Percentiles rank a stretch among this genome's conserved stretches.
Conservation (phyloP, 768 basidiomycete genomes). For the Termitomyces sp. region DNA sequence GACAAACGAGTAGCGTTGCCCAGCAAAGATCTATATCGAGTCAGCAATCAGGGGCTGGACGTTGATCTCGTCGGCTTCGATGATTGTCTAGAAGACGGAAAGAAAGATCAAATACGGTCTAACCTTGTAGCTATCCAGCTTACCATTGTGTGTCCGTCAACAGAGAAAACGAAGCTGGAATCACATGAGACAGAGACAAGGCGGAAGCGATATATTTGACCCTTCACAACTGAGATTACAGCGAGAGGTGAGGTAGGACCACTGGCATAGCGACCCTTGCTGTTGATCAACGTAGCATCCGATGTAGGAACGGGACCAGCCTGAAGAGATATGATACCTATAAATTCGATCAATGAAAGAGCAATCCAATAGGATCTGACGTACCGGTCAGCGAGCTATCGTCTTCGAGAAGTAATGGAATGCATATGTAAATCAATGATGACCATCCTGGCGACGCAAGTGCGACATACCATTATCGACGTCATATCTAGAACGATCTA, state of each 20-base stretch:
- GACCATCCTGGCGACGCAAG: not conserved
- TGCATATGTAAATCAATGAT: not conserved
- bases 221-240: slow-evolving; percentile 37
- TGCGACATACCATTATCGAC: slow-evolving; percentile 27
- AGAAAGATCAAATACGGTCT: not conserved
- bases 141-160: slow-evolving; percentile 31
- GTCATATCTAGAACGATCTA: slow-evolving; percentile 21
- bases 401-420: slow-evolving; percentile 15
- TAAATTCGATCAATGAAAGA: not conserved
- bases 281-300: slow-evolving; percentile 50
- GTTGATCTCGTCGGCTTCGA: slow-evolving; percentile 36
- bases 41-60: slow-evolving; percentile 31
- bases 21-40: slow-evolving; percentile 36
- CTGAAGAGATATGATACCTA: slow-evolving; percentile 32
- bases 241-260: slow-evolving; percentile 38
- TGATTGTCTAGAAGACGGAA: slow-evolving; percentile 24
- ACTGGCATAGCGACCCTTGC: slow-evolving; percentile 39
- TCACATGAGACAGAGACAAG: slow-evolving; percentile 49
- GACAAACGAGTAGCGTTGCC: slow-evolving; percentile 32
- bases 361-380: not conserved
- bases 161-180: slow-evolving; percentile 38
- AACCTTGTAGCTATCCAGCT: not conserved
- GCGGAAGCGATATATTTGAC: slow-evolving; percentile 51
- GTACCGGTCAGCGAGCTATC: slow-evolving; percentile 45
- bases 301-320: slow-evolving; percentile 17